phyloP scores from a whole-genome alignment of 495 filamentous ascomycete species.

The Gamarada debralockiae region DNA sequence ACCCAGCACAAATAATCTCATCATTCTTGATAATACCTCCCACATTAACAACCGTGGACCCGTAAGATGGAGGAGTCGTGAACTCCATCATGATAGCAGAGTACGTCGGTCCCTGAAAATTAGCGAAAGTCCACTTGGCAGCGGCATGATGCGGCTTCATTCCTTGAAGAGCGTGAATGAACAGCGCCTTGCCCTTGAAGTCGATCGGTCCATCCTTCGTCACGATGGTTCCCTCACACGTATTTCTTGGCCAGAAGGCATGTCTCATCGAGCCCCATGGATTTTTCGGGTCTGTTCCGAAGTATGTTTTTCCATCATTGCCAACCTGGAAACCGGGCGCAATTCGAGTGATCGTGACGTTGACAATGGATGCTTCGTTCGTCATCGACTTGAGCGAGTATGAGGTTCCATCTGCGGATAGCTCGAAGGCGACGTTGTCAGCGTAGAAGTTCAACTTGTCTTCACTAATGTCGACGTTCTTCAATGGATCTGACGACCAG shows the following conservation, averaged over 20 bases:
- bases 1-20: constrained; percentile 71
- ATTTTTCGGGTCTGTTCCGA: constrained; percentile 75
- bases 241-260: constrained; percentile 86
- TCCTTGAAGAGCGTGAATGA: constrained; percentile 82
- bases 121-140: constrained; percentile 86
- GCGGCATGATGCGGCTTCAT: constrained; percentile 99
- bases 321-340: constrained; percentile 84
- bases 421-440: constrained; percentile 72
- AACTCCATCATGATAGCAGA: constrained; percentile 94
- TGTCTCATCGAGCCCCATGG: constrained; percentile 94
- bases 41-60: constrained; percentile 79
- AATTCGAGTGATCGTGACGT: constrained; percentile 70
- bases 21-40: constrained; percentile 77
- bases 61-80: constrained; percentile 93
- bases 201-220: constrained; percentile 81
- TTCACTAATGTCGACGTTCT: constrained; percentile 77
- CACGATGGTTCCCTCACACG: constrained; percentile 75
- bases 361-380: constrained; percentile 72
- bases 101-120: constrained; percentile 84
- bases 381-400: constrained; percentile 84
- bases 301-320: constrained; percentile 79
- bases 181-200: constrained; percentile 72
- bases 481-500: constrained; percentile 76
- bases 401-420: constrained; percentile 75
- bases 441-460: constrained; percentile 79